These are phyloP conservation scores for Pelargonium citronellum DNA, from an alignment of 441 rosid genomes.

Conservation along the genomic window DNA sequence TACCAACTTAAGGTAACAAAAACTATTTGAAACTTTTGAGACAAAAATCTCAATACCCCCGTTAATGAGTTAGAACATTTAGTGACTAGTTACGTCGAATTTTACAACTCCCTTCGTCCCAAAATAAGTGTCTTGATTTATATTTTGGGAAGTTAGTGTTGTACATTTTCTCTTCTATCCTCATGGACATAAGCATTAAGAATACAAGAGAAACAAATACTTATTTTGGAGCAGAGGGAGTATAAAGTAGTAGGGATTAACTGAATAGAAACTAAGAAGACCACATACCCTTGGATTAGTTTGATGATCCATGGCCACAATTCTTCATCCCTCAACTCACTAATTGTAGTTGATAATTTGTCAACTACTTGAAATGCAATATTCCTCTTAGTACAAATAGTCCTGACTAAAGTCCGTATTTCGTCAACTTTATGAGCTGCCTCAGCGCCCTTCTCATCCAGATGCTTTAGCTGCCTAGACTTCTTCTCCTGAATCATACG, in stretches of 20 bases:
- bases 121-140: too few species aligned
- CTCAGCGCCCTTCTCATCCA: conserved; percentile 73
- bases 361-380: conserved; percentile 85
- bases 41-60: too few species aligned
- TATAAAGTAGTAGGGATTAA: not conserved
- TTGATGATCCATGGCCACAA: conserved; percentile 83
- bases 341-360: conserved; percentile 70
- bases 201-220: too few species aligned
- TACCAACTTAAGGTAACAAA: too few species aligned
- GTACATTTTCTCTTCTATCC: too few species aligned
- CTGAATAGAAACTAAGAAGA: not conserved
- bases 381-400: conserved; percentile 66
- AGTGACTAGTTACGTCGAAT: too few species aligned
- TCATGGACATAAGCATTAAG: too few species aligned
- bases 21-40: too few species aligned
- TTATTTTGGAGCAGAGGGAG: not conserved
- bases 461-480: conserved; percentile 54
- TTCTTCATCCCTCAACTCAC: conserved; percentile 89
- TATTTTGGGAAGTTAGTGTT: too few species aligned
- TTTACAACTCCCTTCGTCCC: too few species aligned
- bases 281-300: conserved; percentile 73
- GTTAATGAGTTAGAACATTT: too few species aligned
- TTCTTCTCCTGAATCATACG: conserved; percentile 68
- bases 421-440: conserved; percentile 51
- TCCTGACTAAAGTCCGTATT: conserved; percentile 45